Evolutionary conservation across 805 yeast genomes (phyloP).

Genomic region (Saturnispora saitoi): DNA sequence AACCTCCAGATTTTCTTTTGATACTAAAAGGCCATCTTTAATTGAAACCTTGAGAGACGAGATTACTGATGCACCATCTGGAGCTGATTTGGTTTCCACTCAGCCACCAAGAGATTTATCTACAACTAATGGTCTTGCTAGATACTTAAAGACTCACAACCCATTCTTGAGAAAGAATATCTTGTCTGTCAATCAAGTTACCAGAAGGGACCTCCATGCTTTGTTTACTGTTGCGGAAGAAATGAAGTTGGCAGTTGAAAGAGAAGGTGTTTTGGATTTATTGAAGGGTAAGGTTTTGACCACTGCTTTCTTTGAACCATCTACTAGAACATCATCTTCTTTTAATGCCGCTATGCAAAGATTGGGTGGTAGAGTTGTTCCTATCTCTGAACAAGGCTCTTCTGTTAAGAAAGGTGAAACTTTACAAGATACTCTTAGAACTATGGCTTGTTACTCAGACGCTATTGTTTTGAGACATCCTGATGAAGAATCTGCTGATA

Average conservation of each 20-base stretch:
- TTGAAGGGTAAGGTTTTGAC: slow-evolving; percentile 86
- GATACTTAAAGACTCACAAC: slow-evolving; percentile 72
- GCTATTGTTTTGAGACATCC: slow-evolving; percentile 98
- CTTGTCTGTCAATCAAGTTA: slow-evolving; percentile 79
- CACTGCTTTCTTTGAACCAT: slow-evolving; percentile 96
- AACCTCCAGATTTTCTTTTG: slow-evolving; percentile 44
- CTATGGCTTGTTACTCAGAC: slow-evolving; percentile 92
- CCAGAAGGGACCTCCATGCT: slow-evolving; percentile 82
- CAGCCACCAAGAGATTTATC: slow-evolving; percentile 64
- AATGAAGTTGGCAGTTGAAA: slow-evolving; percentile 92
- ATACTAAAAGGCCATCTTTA: slow-evolving; percentile 30
- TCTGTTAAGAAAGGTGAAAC: slow-evolving; percentile 98
- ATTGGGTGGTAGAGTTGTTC: slow-evolving; percentile 93
- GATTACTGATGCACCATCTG: slow-evolving; percentile 40
- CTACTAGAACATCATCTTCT: slow-evolving; percentile 93
- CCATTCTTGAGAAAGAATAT: slow-evolving; percentile 86
- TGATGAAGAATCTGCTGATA: slow-evolving; percentile 79
- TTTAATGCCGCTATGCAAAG: slow-evolving; percentile 99
- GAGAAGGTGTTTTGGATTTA: slow-evolving; percentile 88
- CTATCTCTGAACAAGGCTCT: slow-evolving; percentile 78
- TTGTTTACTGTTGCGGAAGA: slow-evolving; percentile 97
- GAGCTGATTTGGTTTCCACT: slow-evolving; percentile 64
- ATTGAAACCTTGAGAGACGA: slow-evolving; percentile 22
- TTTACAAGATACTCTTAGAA: slow-evolving; percentile 90
- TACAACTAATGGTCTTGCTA: slow-evolving; percentile 72